A percentile compares a stretch with the other conserved stretches of the same genome.
Evolutionary conservation across 2,329 filamentous ascomycete species (phyloP).

Genomic region (Ophiostoma tasmaniense): DNA sequence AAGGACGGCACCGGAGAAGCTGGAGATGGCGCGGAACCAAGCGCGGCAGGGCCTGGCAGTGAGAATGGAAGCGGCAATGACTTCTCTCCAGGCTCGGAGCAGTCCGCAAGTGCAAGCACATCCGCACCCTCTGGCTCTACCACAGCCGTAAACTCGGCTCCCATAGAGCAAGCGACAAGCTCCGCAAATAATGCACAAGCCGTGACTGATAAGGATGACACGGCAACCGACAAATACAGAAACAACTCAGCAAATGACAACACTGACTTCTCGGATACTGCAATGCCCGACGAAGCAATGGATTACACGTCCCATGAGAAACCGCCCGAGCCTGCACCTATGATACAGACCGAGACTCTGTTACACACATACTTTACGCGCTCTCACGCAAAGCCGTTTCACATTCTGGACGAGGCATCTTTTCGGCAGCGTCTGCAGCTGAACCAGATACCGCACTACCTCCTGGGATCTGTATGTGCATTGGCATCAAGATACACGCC

Average conservation of each 20-base stretch:
- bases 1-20: conserved; percentile 33
- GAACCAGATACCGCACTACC: conserved; percentile 52
- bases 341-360: conserved; percentile 50
- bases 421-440: conserved; percentile 64
- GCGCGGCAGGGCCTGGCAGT: conserved; percentile 17
- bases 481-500: conserved; percentile 60
- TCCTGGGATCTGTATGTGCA: conserved; percentile 51
- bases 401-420: conserved; percentile 68
- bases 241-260: background rate
- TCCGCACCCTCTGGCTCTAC: background rate
- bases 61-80: conserved; percentile 19
- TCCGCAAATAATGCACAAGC: background rate
- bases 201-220: background rate
- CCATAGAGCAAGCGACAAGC: background rate
- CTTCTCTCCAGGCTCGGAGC: conserved; percentile 12
- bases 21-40: conserved; percentile 19
- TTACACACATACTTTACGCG: conserved; percentile 73
- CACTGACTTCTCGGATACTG: background rate
- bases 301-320: background rate
- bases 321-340: conserved; percentile 23
- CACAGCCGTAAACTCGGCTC: background rate
- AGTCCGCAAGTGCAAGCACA: background rate
- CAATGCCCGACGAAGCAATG: background rate
- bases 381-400: conserved; percentile 74
- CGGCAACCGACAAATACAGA: background rate